Percentiles rank a stretch among this genome's conserved stretches.
phyloP scores from a whole-genome alignment of 2,329 filamentous ascomycete species.

The Nothopassalora personata region DNA sequence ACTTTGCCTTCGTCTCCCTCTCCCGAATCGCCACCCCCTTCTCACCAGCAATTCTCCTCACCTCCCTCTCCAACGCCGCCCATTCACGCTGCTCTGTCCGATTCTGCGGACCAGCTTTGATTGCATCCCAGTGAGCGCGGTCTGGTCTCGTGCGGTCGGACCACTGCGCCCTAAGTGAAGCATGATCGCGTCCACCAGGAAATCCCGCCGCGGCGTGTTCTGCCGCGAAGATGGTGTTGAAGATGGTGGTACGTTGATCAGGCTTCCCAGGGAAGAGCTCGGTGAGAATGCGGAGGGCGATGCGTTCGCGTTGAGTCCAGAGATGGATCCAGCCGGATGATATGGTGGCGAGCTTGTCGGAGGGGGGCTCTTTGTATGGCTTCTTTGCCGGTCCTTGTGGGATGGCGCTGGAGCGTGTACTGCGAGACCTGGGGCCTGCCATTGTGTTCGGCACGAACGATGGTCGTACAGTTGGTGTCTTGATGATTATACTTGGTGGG shows the following conservation, averaged over 20 bases:
- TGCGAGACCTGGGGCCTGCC: not conserved
- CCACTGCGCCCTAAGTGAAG: not conserved
- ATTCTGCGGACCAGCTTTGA: not conserved
- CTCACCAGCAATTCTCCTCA: not conserved
- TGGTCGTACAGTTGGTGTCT: not conserved
- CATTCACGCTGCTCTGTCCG: not conserved
- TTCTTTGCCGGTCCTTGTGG: not conserved
- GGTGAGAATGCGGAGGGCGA: not conserved
- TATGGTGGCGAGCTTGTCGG: not conserved
- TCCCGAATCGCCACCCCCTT: not conserved
- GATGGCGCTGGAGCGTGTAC: not conserved
- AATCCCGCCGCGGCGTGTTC: not conserved
- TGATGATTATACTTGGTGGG: not conserved
- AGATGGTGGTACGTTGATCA: not conserved
- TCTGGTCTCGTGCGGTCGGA: not conserved
- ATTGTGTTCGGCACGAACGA: not conserved
- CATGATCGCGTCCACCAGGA: not conserved
- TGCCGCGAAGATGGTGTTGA: constrained; percentile 1
- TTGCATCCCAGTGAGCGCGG: not conserved
- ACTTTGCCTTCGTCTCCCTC: not conserved
- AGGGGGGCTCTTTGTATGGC: not conserved
- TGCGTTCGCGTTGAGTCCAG: constrained; percentile 3
- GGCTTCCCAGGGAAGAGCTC: not conserved
- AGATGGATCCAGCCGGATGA: not conserved
- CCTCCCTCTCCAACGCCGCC: not conserved